Base-by-base conservation (phyloP, 2,329 filamentous ascomycete species). In the Colletotrichum gloeosporioides region DNA sequence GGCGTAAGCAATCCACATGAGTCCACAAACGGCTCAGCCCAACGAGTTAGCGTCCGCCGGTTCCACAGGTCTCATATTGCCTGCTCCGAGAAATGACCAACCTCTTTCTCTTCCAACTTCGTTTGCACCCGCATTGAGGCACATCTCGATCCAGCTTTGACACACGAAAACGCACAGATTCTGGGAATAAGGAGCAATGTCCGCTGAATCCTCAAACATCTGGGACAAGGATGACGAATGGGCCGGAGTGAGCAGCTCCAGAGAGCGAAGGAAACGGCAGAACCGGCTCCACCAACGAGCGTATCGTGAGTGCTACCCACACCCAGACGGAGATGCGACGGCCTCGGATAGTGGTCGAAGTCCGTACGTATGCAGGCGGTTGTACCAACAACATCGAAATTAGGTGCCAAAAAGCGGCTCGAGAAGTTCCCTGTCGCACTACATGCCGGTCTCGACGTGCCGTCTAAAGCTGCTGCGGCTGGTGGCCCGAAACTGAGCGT, bases 211-310 rank as follows among this genome's bases (percentile, higher is more conserved):
- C 12, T 59, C 39, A 57, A 61, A 36, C 57, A 49, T 53, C 44
- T 57, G 59, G 62, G 63, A 36, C 16, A 10, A 25, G n/a, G 62
- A 65, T 27, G 80, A 82, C 59, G 80, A 82, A 62, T 82, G 80
- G 81, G 80, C 78, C 1, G 80, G 80, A 12, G 77, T 78, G 5
- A 77, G 64, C 8, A 79, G 77, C 65, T 71, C 79, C 12, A 70
- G 63, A 12, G 66, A 77, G 31, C 76, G 80, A 53, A 77, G 80
- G 36, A 82, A 80, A 62, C 53, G 80, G 15, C 81, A 82, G 69
- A 82, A 82, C 69, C 77, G 81, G 10, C 65, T 82, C 62, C 80
- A 81, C 59, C 80, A 82, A 64, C 65, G 81, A 74, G 79, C 78
- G 32, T 75, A 73, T n/a, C 68, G 79, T 79, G 71, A 71, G 72